A percentile compares a stretch with the other conserved stretches of the same genome.
phyloP scores from a whole-genome alignment of 768 basidiomycete genomes.

The Amanita subjunquillea region DNA sequence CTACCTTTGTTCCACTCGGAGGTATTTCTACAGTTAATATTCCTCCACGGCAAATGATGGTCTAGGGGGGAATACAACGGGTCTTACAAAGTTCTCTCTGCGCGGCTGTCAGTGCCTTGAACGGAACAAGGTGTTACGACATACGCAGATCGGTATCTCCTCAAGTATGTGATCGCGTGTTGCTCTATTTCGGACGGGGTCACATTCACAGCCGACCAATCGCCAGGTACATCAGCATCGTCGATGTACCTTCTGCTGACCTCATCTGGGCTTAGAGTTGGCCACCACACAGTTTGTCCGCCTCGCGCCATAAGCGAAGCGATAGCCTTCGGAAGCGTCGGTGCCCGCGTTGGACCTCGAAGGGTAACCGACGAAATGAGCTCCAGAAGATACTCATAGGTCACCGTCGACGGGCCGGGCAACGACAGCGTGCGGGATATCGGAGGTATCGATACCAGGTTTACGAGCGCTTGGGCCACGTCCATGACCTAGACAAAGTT shows the following conservation, averaged over 20 bases:
- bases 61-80: constrained; percentile 51
- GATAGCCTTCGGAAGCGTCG: constrained; percentile 64
- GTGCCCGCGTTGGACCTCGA: constrained; percentile 59
- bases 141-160: constrained; percentile 83
- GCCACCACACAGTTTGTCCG: constrained; percentile 82
- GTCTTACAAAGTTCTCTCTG: constrained; percentile 60
- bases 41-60: constrained; percentile 17
- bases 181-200: constrained; percentile 74
- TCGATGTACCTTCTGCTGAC: constrained; percentile 80
- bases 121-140: constrained; percentile 22
- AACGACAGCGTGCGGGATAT: constrained; percentile 64
- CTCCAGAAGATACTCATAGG: constrained; percentile 70
- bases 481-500: constrained; percentile 61
- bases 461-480: constrained; percentile 85
- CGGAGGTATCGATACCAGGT: constrained; percentile 56
- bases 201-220: constrained; percentile 80
- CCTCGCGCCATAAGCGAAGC: constrained; percentile 54
- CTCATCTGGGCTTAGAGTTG: constrained; percentile 83
- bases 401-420: constrained; percentile 82
- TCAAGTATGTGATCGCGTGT: constrained; percentile 81
- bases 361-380: constrained; percentile 77
- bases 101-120: constrained; percentile 8
- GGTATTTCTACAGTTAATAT: constrained; percentile 12
- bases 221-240: constrained; percentile 63
- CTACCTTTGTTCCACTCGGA: constrained; percentile 1